phyloP scores from a whole-genome alignment of 179 eudicot genomes.

The Drosera spatulata region DNA sequence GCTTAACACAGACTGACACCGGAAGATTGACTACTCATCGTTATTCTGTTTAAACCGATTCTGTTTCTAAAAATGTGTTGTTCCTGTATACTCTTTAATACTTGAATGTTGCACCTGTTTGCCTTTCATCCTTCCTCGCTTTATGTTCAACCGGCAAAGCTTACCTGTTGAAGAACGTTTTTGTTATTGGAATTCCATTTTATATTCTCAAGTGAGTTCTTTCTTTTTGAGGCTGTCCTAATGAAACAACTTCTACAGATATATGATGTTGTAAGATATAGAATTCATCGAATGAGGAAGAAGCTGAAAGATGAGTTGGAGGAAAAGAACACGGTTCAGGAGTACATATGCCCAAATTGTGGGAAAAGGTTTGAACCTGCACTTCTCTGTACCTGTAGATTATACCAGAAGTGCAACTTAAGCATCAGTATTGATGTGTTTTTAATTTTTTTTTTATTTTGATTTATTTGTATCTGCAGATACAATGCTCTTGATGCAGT shows the following conservation, averaged over 20 bases:
- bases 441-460: background rate
- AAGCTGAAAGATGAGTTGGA: constrained; percentile 91
- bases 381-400: constrained; percentile 1
- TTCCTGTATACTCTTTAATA: no score
- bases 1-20: no score
- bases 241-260: constrained; percentile 36
- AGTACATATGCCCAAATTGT: constrained; percentile 88
- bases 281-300: constrained; percentile 92
- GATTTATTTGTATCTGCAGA: constrained; percentile 34
- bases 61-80: no score
- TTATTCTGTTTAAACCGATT: no score
- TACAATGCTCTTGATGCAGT: constrained; percentile 94
- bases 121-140: no score
- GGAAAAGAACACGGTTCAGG: constrained; percentile 88
- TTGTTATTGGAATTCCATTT: no score
- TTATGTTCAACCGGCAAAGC: no score
- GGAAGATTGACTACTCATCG: no score
- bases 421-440: no score
- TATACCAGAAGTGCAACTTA: no score
- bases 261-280: constrained; percentile 91
- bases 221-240: background rate
- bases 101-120: no score
- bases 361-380: constrained; percentile 47
- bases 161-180: no score
- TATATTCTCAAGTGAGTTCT: background rate